Base-by-base conservation (phyloP, 768 basidiomycete genomes). In the Cubamyces lactineus region DNA sequence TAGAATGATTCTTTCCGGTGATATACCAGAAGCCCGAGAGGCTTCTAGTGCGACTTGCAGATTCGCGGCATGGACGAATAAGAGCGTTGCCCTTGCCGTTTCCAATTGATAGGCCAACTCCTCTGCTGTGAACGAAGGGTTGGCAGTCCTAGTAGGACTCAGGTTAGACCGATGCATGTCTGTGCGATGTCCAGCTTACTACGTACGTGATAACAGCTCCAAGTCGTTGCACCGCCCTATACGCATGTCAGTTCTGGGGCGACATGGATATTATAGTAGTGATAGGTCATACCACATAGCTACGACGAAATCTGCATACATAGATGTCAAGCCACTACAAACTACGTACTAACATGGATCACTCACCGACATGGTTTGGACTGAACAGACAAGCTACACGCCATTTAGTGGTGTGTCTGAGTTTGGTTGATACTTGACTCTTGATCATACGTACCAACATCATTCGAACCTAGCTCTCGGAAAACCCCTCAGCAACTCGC, bases 161-260 rank as follows among this genome's bases (percentile, higher is more conserved):
- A 28, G 28, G 28, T 28, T 28, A 3, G 7, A 28, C 7, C 7
- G 4, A 7, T 3, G 28, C n/a, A n/a, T 28, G n/a, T n/a, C n/a
- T n/a, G n/a, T n/a, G n/a, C n/a, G n/a, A n/a, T n/a, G n/a, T n/a
- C n/a, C n/a, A n/a, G n/a, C n/a, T n/a, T n/a, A n/a, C n/a, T n/a
- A 74, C 84, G 59, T 69, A 86, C 84, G 84, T 82, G 52, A 86
- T 77, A 30, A 83, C 76, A 15, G 77, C 85, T 8, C 85, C 85
- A 13, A 86, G 75, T 47, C 77, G 75, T 64, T 87, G 86, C 9
- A 75, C 75, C 1, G 86, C 85, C 77, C 70, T 71, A 17, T 13
- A 7, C 12, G 17, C 24, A 28, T 19, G 5, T 30, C 8, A 26
- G 9, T 12, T 17, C 5, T 23, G 19, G 46, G 0, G 24, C 7